Evolutionary conservation across 1,284 basidiomycete genomes (phyloP).

Genomic region (Irpex sp.): DNA sequence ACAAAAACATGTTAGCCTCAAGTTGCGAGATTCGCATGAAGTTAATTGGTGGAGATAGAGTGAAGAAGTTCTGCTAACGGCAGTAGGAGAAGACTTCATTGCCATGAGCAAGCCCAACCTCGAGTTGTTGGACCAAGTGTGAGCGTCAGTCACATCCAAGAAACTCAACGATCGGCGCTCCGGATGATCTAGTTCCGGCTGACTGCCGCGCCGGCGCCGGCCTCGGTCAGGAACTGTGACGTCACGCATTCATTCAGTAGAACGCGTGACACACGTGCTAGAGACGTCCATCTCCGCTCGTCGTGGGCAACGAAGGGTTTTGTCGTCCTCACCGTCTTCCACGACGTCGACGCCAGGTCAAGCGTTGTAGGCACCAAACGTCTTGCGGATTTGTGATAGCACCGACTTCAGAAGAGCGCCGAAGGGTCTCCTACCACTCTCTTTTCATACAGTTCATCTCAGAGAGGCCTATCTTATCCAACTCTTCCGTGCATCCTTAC

Average conservation of each 20-base stretch:
- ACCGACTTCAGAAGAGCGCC: neutral
- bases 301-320: neutral
- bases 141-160: neutral
- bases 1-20: neutral
- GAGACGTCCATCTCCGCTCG: neutral
- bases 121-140: neutral
- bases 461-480: neutral
- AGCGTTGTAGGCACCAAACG: slow-evolving; percentile 5
- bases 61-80: neutral
- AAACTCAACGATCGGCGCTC: neutral
- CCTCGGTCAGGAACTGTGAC: neutral
- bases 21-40: neutral
- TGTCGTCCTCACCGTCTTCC: slow-evolving; percentile 11
- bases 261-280: slow-evolving; percentile 5
- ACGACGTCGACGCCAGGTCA: slow-evolving; percentile 17
- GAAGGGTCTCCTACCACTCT: neutral
- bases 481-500: neutral
- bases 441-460: slow-evolving; percentile 2
- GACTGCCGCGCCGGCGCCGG: neutral
- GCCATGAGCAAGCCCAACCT: neutral
- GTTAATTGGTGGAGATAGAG: neutral
- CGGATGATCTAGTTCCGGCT: neutral
- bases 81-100: neutral
- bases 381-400: slow-evolving; percentile 9
- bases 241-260: neutral